Evolutionary conservation across 2,329 filamentous ascomycete species (phyloP).

Genomic region (Pseudogymnoascus destructans): DNA sequence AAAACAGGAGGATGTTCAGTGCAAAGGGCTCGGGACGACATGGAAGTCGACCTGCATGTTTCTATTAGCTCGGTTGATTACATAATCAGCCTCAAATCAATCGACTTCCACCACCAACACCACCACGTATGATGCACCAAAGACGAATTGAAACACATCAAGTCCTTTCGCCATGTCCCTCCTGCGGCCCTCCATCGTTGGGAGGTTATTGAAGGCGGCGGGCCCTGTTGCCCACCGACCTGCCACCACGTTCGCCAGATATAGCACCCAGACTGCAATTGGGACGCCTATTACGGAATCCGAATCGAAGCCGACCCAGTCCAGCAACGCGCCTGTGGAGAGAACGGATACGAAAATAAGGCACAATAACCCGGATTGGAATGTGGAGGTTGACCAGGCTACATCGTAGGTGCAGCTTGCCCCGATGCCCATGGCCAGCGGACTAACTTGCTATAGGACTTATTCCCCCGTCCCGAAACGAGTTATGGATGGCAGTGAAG

Average conservation of each 20-base stretch:
- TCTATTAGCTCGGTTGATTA: slow-evolving; percentile 14
- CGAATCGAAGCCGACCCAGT: slow-evolving; percentile 28
- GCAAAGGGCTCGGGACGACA: slow-evolving; percentile 13
- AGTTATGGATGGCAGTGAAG: slow-evolving; percentile 84
- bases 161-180: slow-evolving; percentile 44
- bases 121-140: slow-evolving; percentile 9
- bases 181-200: slow-evolving; percentile 43
- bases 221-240: slow-evolving; percentile 27
- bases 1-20: slow-evolving; percentile 14
- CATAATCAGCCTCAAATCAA: slow-evolving; percentile 13
- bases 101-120: slow-evolving; percentile 11
- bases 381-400: slow-evolving; percentile 68
- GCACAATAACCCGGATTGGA: slow-evolving; percentile 62
- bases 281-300: slow-evolving; percentile 30
- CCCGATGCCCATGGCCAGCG: neutral
- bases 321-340: slow-evolving; percentile 13
- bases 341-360: slow-evolving; percentile 15
- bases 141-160: slow-evolving; percentile 11
- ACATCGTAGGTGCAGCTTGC: slow-evolving; percentile 56
- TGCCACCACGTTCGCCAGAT: slow-evolving; percentile 37
- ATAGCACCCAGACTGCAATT: slow-evolving; percentile 35
- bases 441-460: slow-evolving; percentile 42
- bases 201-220: slow-evolving; percentile 38
- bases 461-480: slow-evolving; percentile 85
- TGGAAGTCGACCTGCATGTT: slow-evolving; percentile 12